Conservation (phyloP, 2,329 filamentous ascomycete genomes). For the Myriosclerotinia duriaeana region DNA sequence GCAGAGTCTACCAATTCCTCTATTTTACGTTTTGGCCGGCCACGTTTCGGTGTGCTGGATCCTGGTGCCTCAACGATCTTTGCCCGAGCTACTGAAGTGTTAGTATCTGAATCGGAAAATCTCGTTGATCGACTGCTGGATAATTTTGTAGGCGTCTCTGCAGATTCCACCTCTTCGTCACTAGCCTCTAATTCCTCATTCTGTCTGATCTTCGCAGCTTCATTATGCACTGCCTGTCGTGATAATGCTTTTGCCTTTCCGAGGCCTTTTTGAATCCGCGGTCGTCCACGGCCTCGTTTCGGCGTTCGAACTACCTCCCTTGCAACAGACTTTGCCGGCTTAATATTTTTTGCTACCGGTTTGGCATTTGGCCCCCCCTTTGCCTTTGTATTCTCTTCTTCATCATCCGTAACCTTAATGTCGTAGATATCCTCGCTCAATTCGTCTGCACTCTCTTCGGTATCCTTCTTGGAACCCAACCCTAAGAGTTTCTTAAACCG, state of each 20-base stretch:
- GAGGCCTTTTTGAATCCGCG: constrained; percentile 16
- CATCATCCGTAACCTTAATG: constrained; percentile 24
- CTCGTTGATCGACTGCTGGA: constrained; percentile 2
- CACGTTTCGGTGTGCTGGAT: constrained; percentile 25
- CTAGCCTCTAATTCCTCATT: neutral
- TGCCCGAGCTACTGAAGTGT: neutral
- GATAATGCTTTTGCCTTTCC: constrained; percentile 25
- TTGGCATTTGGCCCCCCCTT: constrained; percentile 1
- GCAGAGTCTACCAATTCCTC: neutral
- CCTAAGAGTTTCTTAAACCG: constrained; percentile 18
- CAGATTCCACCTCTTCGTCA: neutral
- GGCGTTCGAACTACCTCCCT: neutral
- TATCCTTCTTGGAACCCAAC: constrained; percentile 6
- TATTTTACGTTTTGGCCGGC: constrained; percentile 25
- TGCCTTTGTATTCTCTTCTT: constrained; percentile 18
- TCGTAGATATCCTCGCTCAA: constrained; percentile 24
- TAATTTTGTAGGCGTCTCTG: neutral
- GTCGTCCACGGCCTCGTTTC: constrained; percentile 17
- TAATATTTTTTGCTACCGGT: neutral
- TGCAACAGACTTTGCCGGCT: neutral
- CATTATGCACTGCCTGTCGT: constrained; percentile 17
- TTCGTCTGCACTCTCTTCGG: constrained; percentile 16
- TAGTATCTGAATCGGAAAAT: neutral
- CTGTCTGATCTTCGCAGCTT: neutral
- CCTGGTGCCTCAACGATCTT: constrained; percentile 27